Base-by-base conservation (phyloP, 73 alveolate genomes). In the Diophrys sp. region DNA sequence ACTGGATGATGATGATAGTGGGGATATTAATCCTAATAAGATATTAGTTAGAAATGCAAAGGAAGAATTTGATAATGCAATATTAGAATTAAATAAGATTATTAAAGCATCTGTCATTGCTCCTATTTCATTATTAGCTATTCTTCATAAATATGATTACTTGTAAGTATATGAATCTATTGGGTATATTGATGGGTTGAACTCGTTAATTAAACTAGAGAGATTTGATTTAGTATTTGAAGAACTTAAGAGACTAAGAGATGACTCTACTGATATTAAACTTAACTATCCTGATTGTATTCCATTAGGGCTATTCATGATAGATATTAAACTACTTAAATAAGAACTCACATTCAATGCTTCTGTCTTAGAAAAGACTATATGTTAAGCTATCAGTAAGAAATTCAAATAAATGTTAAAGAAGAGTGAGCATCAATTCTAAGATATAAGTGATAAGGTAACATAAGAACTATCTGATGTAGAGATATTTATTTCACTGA, bases 131-230 rank as follows among this genome's bases (percentile, higher is more conserved):
- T 8, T 79, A 26, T 23, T 79, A n/a, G 87, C 79, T n/a, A 2
- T 79, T 18, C 54, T 79, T 11, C 75, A 77, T 29, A 29, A 79
- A 29, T 70, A 79, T 70, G 81, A 79, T 30, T 79, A 79, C 67
- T 32, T 79, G 25, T 24, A 1, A 70, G 25, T 44, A 32, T 28
- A n/a, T 30, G 70, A 25, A 34, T 33, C 55, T 2, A 26, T 31
- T 72, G 25, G 25, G 56, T 68, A 25, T 25, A 68, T 18, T 25
- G 23, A 68, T 26, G 54, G 23, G 33, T 62, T 2, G 24, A 25
- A 2, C 23, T 2, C 11, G 8, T 2, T 70, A 23, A 32, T 72
- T 31, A 74, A 79, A 24, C 34, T 29, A 23, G 87, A 79, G 31
- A 69, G 70, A 23, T 32, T 79, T 32, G 87, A 79, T 0, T 2